phyloP scores from a whole-genome alignment of 192 early-diverging fungal species.

The Rhizoclosmatium globosum region DNA sequence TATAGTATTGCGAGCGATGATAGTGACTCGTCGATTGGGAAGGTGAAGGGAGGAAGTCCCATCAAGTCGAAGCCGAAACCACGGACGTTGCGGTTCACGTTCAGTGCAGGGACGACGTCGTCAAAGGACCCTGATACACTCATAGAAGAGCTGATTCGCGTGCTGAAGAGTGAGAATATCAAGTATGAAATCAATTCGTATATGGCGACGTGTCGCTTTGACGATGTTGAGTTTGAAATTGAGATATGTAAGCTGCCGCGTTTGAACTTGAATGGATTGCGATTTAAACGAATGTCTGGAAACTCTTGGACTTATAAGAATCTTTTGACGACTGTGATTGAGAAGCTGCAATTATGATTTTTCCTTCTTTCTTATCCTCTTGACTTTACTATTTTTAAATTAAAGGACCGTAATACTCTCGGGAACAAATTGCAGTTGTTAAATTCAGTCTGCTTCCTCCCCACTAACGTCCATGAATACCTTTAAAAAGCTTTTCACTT shows the following conservation, averaged over 20 bases:
- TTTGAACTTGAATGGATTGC: slow-evolving; percentile 58
- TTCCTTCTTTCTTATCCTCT: background rate
- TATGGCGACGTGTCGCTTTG: slow-evolving; percentile 40
- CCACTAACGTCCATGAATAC: background rate
- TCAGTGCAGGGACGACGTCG: slow-evolving; percentile 63
- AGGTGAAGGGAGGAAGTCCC: slow-evolving; percentile 1
- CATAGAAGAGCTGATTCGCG: slow-evolving; percentile 54
- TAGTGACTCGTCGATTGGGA: slow-evolving; percentile 10
- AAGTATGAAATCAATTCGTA: slow-evolving; percentile 16
- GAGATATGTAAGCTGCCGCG: slow-evolving; percentile 68
- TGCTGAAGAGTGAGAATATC: slow-evolving; percentile 50
- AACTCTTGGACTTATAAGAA: slow-evolving; percentile 69
- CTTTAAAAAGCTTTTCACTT: too few species aligned
- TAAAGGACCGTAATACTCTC: too few species aligned
- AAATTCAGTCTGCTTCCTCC: too few species aligned
- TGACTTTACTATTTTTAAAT: background rate
- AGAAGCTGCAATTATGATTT: slow-evolving; percentile 59
- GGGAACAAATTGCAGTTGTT: too few species aligned
- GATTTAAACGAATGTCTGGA: slow-evolving; percentile 65
- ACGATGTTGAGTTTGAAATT: slow-evolving; percentile 68
- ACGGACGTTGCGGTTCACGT: slow-evolving; percentile 63
- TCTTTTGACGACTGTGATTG: slow-evolving; percentile 59
- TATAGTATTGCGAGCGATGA: slow-evolving; percentile 35
- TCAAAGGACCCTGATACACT: slow-evolving; percentile 64
- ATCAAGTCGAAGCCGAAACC: slow-evolving; percentile 48